These are phyloP conservation scores for Astrocystis sublimbata DNA, from an alignment of 495 filamentous ascomycete genomes.

Conservation along the genomic window DNA sequence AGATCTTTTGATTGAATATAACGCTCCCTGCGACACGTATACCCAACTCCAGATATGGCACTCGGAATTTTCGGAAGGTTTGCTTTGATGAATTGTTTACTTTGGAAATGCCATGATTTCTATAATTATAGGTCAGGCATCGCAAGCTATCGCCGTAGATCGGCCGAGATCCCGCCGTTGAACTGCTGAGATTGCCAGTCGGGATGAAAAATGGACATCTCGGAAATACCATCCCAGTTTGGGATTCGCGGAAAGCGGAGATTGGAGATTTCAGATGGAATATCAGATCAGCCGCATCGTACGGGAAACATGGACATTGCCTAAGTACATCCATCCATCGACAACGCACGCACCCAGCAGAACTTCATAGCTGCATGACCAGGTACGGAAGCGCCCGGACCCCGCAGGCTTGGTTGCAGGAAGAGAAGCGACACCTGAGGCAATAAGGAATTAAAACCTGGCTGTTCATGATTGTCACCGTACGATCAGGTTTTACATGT, in stretches of 20 bases:
- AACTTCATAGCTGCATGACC: conserved; percentile 4
- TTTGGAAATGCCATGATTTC: too few relatives aligned
- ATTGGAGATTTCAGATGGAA: too few relatives aligned
- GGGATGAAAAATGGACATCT: neutral
- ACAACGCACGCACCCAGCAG: too few relatives aligned
- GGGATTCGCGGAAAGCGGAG: neutral
- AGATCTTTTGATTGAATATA: too few relatives aligned
- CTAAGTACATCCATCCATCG: too few relatives aligned
- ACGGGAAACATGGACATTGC: too few relatives aligned
- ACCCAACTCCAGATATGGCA: neutral
- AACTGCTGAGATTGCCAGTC: neutral
- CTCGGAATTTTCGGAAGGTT: neutral
- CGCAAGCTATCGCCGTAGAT: neutral
- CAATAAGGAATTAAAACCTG: neutral
- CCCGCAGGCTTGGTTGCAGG: neutral
- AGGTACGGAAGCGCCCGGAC: neutral
- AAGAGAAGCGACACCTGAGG: neutral
- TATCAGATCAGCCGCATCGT: neutral
- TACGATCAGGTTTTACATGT: neutral
- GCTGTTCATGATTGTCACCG: neutral
- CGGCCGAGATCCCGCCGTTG: neutral
- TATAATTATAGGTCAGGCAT: neutral
- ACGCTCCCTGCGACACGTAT: too few relatives aligned
- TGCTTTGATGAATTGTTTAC: neutral
- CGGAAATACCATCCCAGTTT: neutral